Evolutionary conservation across 768 basidiomycete genomes (phyloP), one percentile per base, ranked within the genome.

Genomic region (Tephrocybe sp.): DNA sequence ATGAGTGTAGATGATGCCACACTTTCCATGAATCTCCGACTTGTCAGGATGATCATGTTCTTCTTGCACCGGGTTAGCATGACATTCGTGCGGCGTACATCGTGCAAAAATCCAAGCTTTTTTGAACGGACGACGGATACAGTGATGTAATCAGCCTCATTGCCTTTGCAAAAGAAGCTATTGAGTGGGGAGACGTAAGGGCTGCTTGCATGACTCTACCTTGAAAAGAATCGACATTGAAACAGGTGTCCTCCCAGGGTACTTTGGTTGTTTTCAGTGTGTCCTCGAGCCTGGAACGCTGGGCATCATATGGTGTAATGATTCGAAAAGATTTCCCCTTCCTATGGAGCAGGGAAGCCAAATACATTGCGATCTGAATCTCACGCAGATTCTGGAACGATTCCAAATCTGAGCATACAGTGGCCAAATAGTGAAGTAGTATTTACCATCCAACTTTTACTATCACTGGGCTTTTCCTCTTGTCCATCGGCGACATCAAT

Each of bases 141-240:
- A 46, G 91, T 75, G 32, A 91, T 87, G 36, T 77, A 82, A 47
- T 92, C 83, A 44, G 86, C 86, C 60, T 93, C 91, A 74, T 92
- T 92, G 9, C 90, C 91, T 92, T 22, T 45, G 13, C 54, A 16
- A 19, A 44, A 44, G 35, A 18, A 42, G 26, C 43, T 44, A 21
- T 18, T 9, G 1, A 24, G 42, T 32, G 40, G n/a, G n/a, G 27
- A 50, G 26, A 45, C 15, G 52, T 47, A 36, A 52, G 31, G 41
- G 49, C 49, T 50, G 43, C 26, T 46, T 60, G 79, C 79, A 84
- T 40, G n/a, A 51, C 21, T 44, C n/a, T 34, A 87, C 89, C 89
- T 81, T 91, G 89, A 53, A 91, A 91, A 8, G 88, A 86, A 63
- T 92, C 89, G 51, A 92, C 86, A 78, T 87, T 91, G 65, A 89